These are phyloP conservation scores for Fusarium aywerte DNA, from an alignment of 2,329 filamentous ascomycete species.

Conservation along the genomic window DNA sequence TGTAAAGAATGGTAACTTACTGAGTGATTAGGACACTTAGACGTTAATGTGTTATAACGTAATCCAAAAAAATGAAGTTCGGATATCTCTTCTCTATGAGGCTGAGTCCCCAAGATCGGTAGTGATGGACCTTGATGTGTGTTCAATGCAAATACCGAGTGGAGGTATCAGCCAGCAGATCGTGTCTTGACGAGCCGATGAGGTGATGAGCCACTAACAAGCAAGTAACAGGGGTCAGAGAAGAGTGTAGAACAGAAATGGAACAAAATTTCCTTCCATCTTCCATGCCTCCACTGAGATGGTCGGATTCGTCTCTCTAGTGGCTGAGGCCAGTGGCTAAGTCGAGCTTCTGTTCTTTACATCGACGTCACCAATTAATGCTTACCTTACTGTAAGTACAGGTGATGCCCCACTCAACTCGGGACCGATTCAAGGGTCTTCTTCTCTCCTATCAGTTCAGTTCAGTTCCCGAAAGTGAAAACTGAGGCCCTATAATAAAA, in stretches of 20 bases:
- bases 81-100: background rate
- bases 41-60: background rate
- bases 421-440: conserved; percentile 1
- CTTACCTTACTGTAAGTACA: background rate
- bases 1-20: background rate
- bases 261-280: conserved; percentile 21
- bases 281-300: conserved; percentile 25
- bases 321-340: conserved; percentile 32
- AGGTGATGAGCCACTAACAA: conserved; percentile 26
- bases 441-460: background rate
- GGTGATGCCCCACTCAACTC: background rate
- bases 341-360: background rate
- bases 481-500: background rate
- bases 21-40: background rate
- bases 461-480: conserved; percentile 5
- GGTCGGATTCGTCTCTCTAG: conserved; percentile 9
- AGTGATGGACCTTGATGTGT: conserved; percentile 3
- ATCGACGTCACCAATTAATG: conserved; percentile 14
- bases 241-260: conserved; percentile 32
- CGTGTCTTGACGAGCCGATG: conserved; percentile 11
- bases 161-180: conserved; percentile 10
- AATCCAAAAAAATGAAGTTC: background rate
- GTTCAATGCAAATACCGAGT: background rate
- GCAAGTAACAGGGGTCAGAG: conserved; percentile 26
- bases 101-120: background rate